A percentile compares a stretch with the other conserved stretches of the same genome.
Conservation (phyloP, 2,329 filamentous ascomycete genomes). For the Didymella segeticola region DNA sequence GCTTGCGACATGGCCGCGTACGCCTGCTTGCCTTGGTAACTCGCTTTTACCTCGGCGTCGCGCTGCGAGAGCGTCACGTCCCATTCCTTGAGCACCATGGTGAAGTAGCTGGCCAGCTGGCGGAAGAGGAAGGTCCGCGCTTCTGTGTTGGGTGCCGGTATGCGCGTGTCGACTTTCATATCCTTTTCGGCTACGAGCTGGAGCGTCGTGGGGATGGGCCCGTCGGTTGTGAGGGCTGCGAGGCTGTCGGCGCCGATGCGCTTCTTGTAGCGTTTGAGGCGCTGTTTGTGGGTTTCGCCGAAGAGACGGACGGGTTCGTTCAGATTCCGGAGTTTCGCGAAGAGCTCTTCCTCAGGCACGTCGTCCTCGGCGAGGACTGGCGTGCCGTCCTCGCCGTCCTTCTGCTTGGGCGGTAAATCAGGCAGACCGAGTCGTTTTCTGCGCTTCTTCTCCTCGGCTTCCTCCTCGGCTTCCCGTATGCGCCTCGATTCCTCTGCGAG, state of each 20-base stretch:
- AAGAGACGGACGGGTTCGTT: slow-evolving; percentile 79
- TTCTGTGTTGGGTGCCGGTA: slow-evolving; percentile 68
- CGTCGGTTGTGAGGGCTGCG: slow-evolving; percentile 64
- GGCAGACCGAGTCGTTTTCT: slow-evolving; percentile 82
- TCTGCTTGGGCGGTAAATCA: slow-evolving; percentile 66
- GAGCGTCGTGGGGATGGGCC: slow-evolving; percentile 87
- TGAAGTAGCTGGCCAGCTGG: slow-evolving; percentile 94
- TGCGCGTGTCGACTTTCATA: slow-evolving; percentile 75
- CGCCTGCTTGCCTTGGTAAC: slow-evolving; percentile 80
- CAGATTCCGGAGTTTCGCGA: slow-evolving; percentile 70
- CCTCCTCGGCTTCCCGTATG: slow-evolving; percentile 74
- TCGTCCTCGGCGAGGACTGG: slow-evolving; percentile 61
- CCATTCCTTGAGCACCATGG: slow-evolving; percentile 92
- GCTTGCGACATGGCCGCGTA: slow-evolving; percentile 86
- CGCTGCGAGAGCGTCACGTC: slow-evolving; percentile 73
- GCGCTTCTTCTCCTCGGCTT: slow-evolving; percentile 73
- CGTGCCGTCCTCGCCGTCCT: slow-evolving; percentile 53
- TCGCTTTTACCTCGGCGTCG: slow-evolving; percentile 66
- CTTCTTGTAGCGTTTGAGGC: slow-evolving; percentile 74
- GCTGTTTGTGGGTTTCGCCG: slow-evolving; percentile 75
- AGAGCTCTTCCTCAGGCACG: slow-evolving; percentile 74
- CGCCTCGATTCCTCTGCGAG: slow-evolving; percentile 81
- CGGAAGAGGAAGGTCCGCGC: slow-evolving; percentile 77
- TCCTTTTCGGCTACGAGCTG: slow-evolving; percentile 81
- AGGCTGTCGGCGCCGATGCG: slow-evolving; percentile 57